Evolutionary conservation across 176 grass and related monocot species (phyloP).

Genomic region (Avena eriantha): DNA sequence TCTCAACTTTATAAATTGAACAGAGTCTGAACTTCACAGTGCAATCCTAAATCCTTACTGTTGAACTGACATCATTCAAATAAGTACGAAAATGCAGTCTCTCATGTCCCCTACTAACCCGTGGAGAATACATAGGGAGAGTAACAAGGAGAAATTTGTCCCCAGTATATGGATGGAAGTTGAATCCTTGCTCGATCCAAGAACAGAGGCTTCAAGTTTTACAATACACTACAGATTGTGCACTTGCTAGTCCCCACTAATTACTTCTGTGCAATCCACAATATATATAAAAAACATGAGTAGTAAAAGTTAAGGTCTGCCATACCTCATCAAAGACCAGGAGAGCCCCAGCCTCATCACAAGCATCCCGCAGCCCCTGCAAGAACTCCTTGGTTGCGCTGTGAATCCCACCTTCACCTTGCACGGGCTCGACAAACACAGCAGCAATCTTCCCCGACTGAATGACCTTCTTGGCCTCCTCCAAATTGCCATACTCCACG

Average conservation of each 20-base stretch:
- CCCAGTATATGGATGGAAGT: background rate
- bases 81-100: background rate
- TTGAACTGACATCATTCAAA: background rate
- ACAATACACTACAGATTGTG: background rate
- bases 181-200: background rate
- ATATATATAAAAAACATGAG: background rate
- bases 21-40: background rate
- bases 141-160: background rate
- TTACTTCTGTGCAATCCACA: background rate
- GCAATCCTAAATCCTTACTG: background rate
- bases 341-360: slow-evolving; percentile 71
- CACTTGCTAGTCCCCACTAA: background rate
- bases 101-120: background rate
- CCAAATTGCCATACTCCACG: slow-evolving; percentile 65
- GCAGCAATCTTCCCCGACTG: slow-evolving; percentile 66
- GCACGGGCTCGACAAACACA: slow-evolving; percentile 89
- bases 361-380: slow-evolving; percentile 59
- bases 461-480: slow-evolving; percentile 59
- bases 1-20: background rate
- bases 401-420: slow-evolving; percentile 90
- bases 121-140: no score
- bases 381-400: slow-evolving; percentile 83
- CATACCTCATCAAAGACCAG: slow-evolving; percentile 96
- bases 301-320: background rate
- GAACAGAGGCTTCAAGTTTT: background rate